phyloP scores from a whole-genome alignment of 106 monocot species.

The Allium fistulosum region DNA sequence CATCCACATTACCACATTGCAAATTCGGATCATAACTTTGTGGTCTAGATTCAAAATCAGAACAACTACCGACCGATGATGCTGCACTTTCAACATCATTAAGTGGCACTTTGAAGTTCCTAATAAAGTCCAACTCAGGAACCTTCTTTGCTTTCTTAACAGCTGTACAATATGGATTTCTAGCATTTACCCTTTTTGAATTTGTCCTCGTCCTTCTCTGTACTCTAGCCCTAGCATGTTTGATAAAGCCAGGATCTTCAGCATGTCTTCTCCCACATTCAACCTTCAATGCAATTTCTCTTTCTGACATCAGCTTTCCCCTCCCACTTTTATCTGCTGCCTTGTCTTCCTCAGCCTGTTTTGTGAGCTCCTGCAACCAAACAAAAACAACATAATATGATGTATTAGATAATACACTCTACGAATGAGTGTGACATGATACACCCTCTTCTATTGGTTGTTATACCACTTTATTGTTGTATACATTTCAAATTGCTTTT shows the following conservation, averaged over 20 bases:
- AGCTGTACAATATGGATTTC: slow-evolving; percentile 21
- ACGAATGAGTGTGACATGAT: background rate
- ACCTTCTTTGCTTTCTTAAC: slow-evolving; percentile 34
- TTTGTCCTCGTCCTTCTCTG: background rate
- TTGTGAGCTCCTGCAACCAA: slow-evolving; percentile 2
- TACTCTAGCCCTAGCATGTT: background rate
- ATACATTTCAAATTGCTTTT: background rate
- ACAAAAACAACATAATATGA: background rate
- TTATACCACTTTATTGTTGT: background rate
- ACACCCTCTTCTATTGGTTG: background rate
- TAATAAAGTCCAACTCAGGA: slow-evolving; percentile 11
- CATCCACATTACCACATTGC: slow-evolving; percentile 1
- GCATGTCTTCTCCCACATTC: background rate
- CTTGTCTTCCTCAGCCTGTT: background rate
- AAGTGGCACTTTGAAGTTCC: slow-evolving; percentile 1
- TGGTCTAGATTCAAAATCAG: slow-evolving; percentile 15
- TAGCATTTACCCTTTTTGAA: slow-evolving; percentile 22
- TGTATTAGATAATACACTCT: background rate
- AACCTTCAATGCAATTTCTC: background rate
- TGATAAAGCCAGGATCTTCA: background rate
- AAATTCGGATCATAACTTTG: slow-evolving; percentile 9
- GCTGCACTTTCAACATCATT: slow-evolving; percentile 16
- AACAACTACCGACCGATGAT: slow-evolving; percentile 34
- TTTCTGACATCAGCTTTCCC: background rate
- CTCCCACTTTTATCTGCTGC: background rate